phyloP scores from a whole-genome alignment of 345 rosid genomes.

The Boechera stricta region DNA sequence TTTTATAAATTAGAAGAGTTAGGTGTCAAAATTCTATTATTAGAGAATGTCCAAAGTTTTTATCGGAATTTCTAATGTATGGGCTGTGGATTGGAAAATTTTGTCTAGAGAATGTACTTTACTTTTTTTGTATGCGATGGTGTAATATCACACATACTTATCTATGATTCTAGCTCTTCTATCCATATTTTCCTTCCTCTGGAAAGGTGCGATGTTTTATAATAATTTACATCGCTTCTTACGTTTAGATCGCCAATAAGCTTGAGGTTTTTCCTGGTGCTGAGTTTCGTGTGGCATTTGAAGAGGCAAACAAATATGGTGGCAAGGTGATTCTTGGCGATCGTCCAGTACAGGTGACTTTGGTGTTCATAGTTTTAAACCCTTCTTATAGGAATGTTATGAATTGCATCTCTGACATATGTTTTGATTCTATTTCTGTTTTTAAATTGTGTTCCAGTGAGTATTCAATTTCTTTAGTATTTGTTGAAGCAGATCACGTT shows the following conservation, averaged over 20 bases:
- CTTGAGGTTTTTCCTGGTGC: conserved; percentile 92
- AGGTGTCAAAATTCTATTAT: neutral
- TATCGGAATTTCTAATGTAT: neutral
- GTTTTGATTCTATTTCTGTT: neutral
- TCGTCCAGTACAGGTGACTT: conserved; percentile 87
- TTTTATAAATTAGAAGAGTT: neutral
- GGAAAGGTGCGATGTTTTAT: neutral
- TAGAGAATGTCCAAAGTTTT: neutral
- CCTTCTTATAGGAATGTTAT: neutral
- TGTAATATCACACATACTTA: neutral
- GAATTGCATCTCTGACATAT: neutral
- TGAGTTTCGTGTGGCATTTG: conserved; percentile 91
- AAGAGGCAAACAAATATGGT: conserved; percentile 86
- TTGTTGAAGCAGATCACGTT: conserved; percentile 66
- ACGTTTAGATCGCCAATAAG: conserved; percentile 70
- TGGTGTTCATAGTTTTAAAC: conserved; percentile 17
- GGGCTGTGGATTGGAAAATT: too few relatives aligned
- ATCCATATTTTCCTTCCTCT: neutral
- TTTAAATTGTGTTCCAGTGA: neutral
- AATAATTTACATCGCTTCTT: conserved; percentile 12
- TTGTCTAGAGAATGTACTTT: too few relatives aligned
- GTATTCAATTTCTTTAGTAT: conserved; percentile 13
- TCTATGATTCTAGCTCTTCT: conserved; percentile 1
- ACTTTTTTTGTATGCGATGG: neutral
- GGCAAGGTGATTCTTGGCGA: conserved; percentile 90